Base-by-base conservation (phyloP, 1,139 yeast species). In the Geotrichum histeridarum region DNA sequence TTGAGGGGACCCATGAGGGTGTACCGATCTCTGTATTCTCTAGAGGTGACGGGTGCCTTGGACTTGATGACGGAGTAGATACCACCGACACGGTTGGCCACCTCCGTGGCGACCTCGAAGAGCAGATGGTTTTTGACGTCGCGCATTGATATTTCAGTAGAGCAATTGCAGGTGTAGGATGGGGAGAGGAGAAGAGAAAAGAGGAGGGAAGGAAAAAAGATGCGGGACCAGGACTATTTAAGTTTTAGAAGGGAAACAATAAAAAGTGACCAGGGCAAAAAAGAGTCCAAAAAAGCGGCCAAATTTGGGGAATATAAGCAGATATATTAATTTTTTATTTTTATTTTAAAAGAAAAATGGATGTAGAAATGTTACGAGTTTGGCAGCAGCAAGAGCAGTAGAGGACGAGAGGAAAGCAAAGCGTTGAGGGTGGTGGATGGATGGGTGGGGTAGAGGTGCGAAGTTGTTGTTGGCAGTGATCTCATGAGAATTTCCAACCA, bases 1-100 rank as follows among this genome's bases (percentile, higher is more conserved):
- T 88, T 85, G 66, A 87, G 78, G 0, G 96, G 96, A 3, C 99
- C 99, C 59, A 93, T 76, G 55, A 90, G 76, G 33, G 90, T 83
- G 72, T 93, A 93, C 57, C 96, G 79, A 63, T 86, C 90, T 62
- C 88, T 80, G 72, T 90, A 93, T 71, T 93, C 97, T 46, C 95
- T 91, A 51, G 88, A 91, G 8, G 99, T 93, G 58, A 91, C 91
- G 8, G 97, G 97, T 6, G 98, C 98, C 73, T 93, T 93, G 32
- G 96, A 88, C 71, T 93, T 93, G 68, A 93, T 79, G 57, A 93
- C 99, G 30, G 98, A 90, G 74, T 93, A 93, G 69, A 93, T 93
- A 50, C 99, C 99, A 53, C 99, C 99, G 33, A 93, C 98, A 64
- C 95, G 80, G 76, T 93, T 90, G 65, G 98, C 98, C 50, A 91